Conservation (phyloP, 2,329 filamentous ascomycete genomes). For the Ustulina deusta region DNA sequence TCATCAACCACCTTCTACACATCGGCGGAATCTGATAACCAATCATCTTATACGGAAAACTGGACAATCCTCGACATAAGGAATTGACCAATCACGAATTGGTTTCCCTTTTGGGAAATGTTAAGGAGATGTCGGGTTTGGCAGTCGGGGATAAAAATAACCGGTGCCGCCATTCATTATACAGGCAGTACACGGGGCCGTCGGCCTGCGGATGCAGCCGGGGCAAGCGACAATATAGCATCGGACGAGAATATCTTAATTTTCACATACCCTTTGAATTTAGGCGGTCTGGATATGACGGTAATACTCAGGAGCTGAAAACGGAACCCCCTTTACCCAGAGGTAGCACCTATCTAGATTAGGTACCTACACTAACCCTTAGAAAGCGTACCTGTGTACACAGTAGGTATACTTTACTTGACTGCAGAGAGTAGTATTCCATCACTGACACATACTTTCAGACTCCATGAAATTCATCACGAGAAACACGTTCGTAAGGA, state of each 20-base stretch:
- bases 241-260: background rate
- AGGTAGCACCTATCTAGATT: no score
- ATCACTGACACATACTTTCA: no score
- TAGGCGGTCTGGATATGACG: no score
- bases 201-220: background rate
- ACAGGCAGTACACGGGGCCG: background rate
- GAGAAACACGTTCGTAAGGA: no score
- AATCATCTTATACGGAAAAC: constrained; percentile 38
- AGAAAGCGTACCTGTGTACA: no score
- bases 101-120: constrained; percentile 31
- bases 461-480: no score
- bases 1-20: background rate
- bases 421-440: no score
- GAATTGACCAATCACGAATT: constrained; percentile 14
- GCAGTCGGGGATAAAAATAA: constrained; percentile 14
- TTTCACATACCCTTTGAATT: no score
- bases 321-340: no score
- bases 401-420: no score
- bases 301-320: no score
- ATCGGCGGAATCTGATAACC: background rate
- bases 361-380: no score
- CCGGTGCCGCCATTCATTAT: background rate
- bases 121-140: background rate
- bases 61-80: background rate
- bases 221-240: background rate